Evolutionary conservation across 2,329 filamentous ascomycete genomes (phyloP).

Genomic region (Pseudogymnoascus sp.): DNA sequence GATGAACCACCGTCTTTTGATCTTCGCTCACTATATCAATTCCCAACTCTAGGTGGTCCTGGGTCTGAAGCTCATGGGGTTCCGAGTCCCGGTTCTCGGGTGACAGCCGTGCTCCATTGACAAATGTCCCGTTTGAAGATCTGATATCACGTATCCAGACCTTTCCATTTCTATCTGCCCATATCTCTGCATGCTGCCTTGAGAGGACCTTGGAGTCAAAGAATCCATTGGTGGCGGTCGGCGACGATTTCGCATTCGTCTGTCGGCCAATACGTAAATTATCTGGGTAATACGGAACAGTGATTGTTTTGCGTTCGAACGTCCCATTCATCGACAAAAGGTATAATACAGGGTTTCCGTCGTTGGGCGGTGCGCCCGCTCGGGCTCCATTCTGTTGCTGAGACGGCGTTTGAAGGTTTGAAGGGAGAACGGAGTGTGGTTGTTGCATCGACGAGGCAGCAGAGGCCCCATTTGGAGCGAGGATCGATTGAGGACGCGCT

Average conservation of each 20-base stretch:
- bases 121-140: constrained; percentile 97
- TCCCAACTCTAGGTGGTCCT: constrained; percentile 86
- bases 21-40: constrained; percentile 99
- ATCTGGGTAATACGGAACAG: constrained; percentile 89
- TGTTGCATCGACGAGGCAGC: constrained; percentile 55
- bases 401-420: constrained; percentile 56
- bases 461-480: constrained; percentile 50
- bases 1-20: constrained; percentile 95
- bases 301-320: constrained; percentile 95
- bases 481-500: constrained; percentile 53
- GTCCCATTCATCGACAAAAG: constrained; percentile 89
- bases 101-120: constrained; percentile 84
- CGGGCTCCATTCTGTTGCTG: constrained; percentile 52
- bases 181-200: constrained; percentile 91
- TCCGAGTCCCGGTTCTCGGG: constrained; percentile 95
- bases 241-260: constrained; percentile 92
- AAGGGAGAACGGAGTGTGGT: constrained; percentile 56
- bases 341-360: constrained; percentile 71
- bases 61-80: constrained; percentile 83
- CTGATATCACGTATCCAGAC: constrained; percentile 97
- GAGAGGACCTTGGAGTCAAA: constrained; percentile 98
- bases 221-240: constrained; percentile 84
- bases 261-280: constrained; percentile 88
- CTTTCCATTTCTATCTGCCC: constrained; percentile 77
- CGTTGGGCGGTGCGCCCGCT: constrained; percentile 31